These are phyloP conservation scores for Nelumbo lutea DNA, from an alignment of 164 flowering plant genomes.

Conservation along the genomic window DNA sequence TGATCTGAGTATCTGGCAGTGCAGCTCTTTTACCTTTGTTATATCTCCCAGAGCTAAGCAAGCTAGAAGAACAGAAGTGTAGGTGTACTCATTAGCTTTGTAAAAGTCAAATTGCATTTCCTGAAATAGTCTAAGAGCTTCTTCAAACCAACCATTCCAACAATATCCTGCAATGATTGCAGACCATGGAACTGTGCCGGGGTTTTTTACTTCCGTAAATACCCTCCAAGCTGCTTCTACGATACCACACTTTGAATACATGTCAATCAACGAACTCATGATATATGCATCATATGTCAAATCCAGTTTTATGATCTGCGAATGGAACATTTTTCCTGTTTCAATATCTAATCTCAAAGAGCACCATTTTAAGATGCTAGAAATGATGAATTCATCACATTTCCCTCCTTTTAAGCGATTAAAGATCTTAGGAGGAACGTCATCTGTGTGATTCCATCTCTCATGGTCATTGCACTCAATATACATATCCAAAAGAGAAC, in stretches of 20 bases:
- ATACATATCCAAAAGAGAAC: conserved; percentile 33
- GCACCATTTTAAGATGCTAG: conserved; percentile 29
- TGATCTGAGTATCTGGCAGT: conserved; percentile 20
- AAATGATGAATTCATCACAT: conserved; percentile 26
- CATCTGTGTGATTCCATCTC: conserved; percentile 1
- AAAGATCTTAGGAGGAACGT: conserved; percentile 22
- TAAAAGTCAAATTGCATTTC: conserved; percentile 19
- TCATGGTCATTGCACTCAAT: conserved; percentile 21
- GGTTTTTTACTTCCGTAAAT: conserved; percentile 22
- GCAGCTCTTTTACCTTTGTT: conserved; percentile 22
- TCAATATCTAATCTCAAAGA: conserved; percentile 20
- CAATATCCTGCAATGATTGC: conserved; percentile 26
- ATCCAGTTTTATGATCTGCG: conserved; percentile 25
- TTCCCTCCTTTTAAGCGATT: conserved; percentile 13
- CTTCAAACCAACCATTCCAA: conserved; percentile 20
- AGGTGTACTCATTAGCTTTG: conserved; percentile 26
- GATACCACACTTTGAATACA: conserved; percentile 33
- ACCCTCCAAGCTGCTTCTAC: conserved; percentile 24
- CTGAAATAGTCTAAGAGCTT: conserved; percentile 18
- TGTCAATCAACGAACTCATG: conserved; percentile 24
- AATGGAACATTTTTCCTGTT: conserved; percentile 24
- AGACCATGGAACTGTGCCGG: conserved; percentile 30
- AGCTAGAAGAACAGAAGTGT: conserved; percentile 26
- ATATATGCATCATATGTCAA: conserved; percentile 19
- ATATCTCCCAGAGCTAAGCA: conserved; percentile 23